phyloP scores from a whole-genome alignment of 345 rosid species.

The Hypericum androsaemum region DNA sequence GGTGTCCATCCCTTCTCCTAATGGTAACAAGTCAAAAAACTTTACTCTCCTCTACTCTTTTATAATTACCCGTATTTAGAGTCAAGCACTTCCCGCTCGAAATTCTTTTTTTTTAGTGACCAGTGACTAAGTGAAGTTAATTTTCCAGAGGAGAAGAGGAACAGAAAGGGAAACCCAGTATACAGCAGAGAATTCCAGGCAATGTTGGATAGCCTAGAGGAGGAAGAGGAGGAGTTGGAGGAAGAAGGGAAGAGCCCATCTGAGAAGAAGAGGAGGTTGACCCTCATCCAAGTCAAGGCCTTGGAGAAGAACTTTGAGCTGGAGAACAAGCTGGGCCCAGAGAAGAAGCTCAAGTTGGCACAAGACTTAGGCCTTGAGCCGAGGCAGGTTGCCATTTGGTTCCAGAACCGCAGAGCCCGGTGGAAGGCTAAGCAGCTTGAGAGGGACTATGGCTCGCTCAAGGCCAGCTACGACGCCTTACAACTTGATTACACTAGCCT shows the following conservation, averaged over 20 bases:
- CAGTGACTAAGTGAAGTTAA: neutral
- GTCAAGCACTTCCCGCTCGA: no score
- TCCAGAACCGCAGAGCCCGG: constrained; percentile 71
- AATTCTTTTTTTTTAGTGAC: no score
- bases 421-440: constrained; percentile 65
- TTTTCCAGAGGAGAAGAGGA: constrained; percentile 21
- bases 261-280: constrained; percentile 48
- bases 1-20: no score
- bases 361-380: constrained; percentile 51
- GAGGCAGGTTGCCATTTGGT: constrained; percentile 66
- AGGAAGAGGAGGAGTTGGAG: constrained; percentile 22
- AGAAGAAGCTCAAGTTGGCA: constrained; percentile 43
- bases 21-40: no score
- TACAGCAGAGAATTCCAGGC: constrained; percentile 50
- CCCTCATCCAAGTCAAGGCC: constrained; percentile 39
- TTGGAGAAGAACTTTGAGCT: constrained; percentile 54
- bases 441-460: constrained; percentile 41
- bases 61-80: no score
- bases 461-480: constrained; percentile 38
- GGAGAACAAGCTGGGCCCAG: constrained; percentile 63
- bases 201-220: constrained; percentile 44
- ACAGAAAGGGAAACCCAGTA: constrained; percentile 22
- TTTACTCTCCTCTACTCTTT: no score
- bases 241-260: constrained; percentile 29
- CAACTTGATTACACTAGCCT: constrained; percentile 34